A percentile compares a stretch with the other conserved stretches of the same genome.
Evolutionary conservation across 495 filamentous ascomycete species (phyloP).

Genomic region (Penicillium ucsense): DNA sequence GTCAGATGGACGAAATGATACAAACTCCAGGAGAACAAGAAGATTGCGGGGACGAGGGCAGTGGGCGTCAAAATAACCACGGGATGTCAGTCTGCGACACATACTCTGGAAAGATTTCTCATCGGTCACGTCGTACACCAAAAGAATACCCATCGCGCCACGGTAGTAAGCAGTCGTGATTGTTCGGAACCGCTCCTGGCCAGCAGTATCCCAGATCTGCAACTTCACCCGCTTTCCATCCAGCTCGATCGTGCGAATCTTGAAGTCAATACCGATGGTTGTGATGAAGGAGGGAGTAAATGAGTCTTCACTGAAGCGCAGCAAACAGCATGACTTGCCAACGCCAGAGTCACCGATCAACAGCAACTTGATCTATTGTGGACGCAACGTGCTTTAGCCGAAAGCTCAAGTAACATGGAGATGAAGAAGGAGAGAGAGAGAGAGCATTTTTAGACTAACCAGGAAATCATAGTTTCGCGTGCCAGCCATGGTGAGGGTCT

Average conservation of each 20-base stretch:
- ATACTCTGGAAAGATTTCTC: slow-evolving; percentile 95
- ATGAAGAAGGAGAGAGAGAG: too few relatives aligned
- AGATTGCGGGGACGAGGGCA: background rate
- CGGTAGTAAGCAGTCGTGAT: slow-evolving; percentile 99
- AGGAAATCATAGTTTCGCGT: slow-evolving; percentile 98
- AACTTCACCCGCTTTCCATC: slow-evolving; percentile 97
- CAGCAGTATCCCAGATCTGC: slow-evolving; percentile 99
- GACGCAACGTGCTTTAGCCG: too few relatives aligned
- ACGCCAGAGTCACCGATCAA: slow-evolving; percentile 97
- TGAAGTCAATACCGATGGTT: slow-evolving; percentile 99
- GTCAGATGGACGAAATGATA: too few relatives aligned
- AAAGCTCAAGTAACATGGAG: too few relatives aligned
- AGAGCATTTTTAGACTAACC: slow-evolving; percentile 41
- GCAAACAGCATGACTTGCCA: slow-evolving; percentile 95
- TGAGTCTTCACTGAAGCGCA: slow-evolving; percentile 97
- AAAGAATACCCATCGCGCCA: slow-evolving; percentile 94
- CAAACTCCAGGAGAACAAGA: background rate
- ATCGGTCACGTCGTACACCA: slow-evolving; percentile 98
- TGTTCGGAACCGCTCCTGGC: slow-evolving; percentile 94
- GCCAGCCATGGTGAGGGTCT: slow-evolving; percentile 62
- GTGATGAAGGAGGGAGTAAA: slow-evolving; percentile 99
- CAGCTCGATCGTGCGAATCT: slow-evolving; percentile 96
- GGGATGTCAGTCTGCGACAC: slow-evolving; percentile 12
- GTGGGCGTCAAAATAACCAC: background rate
- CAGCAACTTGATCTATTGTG: slow-evolving; percentile 84